Evolutionary conservation across 352 stramenopile species (phyloP), one percentile per base, ranked within the genome.

Genomic region (Pythium sp.): DNA sequence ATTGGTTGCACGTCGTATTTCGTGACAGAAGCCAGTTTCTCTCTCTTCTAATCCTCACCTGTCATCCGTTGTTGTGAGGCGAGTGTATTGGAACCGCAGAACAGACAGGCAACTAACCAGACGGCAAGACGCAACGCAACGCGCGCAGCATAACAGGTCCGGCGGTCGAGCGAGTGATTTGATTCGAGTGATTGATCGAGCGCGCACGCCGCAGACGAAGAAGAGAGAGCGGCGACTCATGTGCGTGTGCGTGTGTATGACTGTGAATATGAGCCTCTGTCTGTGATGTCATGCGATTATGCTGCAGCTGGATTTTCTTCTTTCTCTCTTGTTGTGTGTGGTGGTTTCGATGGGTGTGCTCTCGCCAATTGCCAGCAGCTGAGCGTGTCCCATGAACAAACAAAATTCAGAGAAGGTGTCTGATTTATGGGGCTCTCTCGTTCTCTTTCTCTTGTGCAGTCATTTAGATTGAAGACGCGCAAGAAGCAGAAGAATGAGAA

Each of bases 401-500:
- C 38, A 46, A 46, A 46, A 46, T 15, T 20, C 11, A 14, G 49
- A 32, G 49, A 26, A 20, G 49, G 24, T 56, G 22, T 24, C 49
- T 56, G 22, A 56, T 56, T 56, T 56, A 6, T 55, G 47, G 38
- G 12, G 38, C 38, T 56, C 26, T 56, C n/a, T 56, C 26, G n/a
- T 12, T 56, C n/a, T 32, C n/a, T n/a, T 22, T 58, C 11, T 57
- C 49, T 15, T 12, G 11, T 34, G 22, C n/a, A 9, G 49, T 4
- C 49, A 57, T 60, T 60, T 61, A 14, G 54, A 60, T 34, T 30
- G 38, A 38, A 62, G 32, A 62, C 51, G 24, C 51, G 18, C 15
- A 8, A 53, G 46, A 20, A 51, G 43, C 55, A 60, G 28, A 2
- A 61, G 28, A 15, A 63, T 38, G 18, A 59, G 46, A 30, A 68